Evolutionary conservation across 305 asterid species (phyloP).

Genomic region (Monarda citriodora): DNA sequence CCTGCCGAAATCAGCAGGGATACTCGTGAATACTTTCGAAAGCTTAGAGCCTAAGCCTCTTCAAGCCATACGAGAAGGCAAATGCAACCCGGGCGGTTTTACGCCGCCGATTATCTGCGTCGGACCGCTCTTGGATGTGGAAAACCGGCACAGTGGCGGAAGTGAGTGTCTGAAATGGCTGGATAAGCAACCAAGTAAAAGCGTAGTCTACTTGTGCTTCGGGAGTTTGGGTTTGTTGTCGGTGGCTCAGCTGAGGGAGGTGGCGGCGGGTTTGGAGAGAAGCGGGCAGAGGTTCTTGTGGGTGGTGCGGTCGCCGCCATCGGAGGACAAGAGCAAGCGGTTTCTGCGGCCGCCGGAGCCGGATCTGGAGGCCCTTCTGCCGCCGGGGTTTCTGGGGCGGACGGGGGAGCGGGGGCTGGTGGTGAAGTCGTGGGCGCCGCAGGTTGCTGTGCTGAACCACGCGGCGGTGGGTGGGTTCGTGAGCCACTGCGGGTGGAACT

Average conservation of each 20-base stretch:
- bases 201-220: constrained; percentile 65
- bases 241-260: constrained; percentile 45
- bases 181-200: constrained; percentile 47
- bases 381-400: constrained; percentile 53
- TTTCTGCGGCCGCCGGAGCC: constrained; percentile 30
- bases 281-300: constrained; percentile 60
- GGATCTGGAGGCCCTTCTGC: constrained; percentile 42
- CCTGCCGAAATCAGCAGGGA: background rate
- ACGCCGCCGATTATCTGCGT: constrained; percentile 60
- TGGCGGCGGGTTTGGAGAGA: constrained; percentile 59
- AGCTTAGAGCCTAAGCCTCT: constrained; percentile 13
- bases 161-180: constrained; percentile 65
- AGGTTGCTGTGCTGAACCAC: constrained; percentile 54
- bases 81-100: constrained; percentile 34
- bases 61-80: constrained; percentile 22
- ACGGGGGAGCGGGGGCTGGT: constrained; percentile 52
- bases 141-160: background rate
- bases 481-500: constrained; percentile 83
- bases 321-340: constrained; percentile 33
- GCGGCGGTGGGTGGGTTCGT: constrained; percentile 68
- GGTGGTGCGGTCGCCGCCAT: constrained; percentile 67
- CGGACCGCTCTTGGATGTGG: constrained; percentile 53
- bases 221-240: constrained; percentile 61
- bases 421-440: constrained; percentile 73
- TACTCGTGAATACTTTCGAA: constrained; percentile 7